phyloP scores from a whole-genome alignment of 1,139 yeast species.

The Kodamaea sp. region DNA sequence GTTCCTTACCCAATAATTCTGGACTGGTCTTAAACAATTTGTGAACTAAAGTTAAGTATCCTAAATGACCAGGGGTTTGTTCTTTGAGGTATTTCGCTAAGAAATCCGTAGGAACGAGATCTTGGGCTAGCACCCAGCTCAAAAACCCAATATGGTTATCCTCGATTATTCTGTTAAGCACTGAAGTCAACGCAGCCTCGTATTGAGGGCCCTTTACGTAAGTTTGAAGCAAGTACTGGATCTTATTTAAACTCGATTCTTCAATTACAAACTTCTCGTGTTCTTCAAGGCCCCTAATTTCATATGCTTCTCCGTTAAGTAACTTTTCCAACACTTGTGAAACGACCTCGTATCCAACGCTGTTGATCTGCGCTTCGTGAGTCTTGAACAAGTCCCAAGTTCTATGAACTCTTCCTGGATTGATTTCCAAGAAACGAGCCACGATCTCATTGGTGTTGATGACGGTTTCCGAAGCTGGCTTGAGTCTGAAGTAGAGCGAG shows the following conservation, averaged over 20 bases:
- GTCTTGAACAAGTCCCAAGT: constrained; percentile 36
- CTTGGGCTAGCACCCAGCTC: background rate
- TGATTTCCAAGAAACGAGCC: constrained; percentile 27
- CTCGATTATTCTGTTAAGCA: constrained; percentile 8
- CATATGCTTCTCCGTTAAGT: constrained; percentile 18
- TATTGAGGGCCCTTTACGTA: constrained; percentile 1
- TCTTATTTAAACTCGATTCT: constrained; percentile 7
- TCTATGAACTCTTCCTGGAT: constrained; percentile 44
- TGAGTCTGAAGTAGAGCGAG: constrained; percentile 31
- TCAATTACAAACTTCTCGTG: constrained; percentile 7
- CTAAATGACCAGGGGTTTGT: constrained; percentile 1
- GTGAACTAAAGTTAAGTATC: constrained; percentile 10
- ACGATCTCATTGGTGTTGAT: constrained; percentile 12
- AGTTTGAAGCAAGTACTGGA: constrained; percentile 7
- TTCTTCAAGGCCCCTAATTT: constrained; percentile 6
- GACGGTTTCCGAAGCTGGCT: constrained; percentile 14
- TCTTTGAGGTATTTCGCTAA: constrained; percentile 4
- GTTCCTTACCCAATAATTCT: constrained; percentile 1
- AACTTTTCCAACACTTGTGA: constrained; percentile 23
- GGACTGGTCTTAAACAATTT: constrained; percentile 7
- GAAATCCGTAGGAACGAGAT: constrained; percentile 2
- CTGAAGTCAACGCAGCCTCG: background rate
- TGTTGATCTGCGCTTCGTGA: constrained; percentile 17
- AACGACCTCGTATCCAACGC: constrained; percentile 15
- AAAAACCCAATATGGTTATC: constrained; percentile 6